Percentiles rank a stretch among this genome's conserved stretches.
Conservation (phyloP, 495 filamentous ascomycete genomes). For the Lineolata rhizophorae region DNA sequence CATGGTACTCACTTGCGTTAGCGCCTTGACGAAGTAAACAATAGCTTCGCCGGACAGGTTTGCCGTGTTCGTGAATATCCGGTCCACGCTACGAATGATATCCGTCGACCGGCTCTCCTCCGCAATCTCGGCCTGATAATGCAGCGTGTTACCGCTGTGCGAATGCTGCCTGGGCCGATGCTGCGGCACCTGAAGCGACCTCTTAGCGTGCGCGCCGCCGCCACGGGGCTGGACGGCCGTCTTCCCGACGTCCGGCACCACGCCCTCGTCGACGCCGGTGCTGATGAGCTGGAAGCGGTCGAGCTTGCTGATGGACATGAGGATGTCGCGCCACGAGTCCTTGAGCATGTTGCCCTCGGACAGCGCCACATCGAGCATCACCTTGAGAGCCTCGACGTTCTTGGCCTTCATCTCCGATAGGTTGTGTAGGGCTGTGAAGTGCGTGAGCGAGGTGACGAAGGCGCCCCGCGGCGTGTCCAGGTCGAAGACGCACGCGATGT, state of each 20-base stretch:
- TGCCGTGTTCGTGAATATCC: slow-evolving; percentile 89
- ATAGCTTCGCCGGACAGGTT: slow-evolving; percentile 88
- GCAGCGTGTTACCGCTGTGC: slow-evolving; percentile 34
- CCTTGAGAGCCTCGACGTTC: slow-evolving; percentile 85
- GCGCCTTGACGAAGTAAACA: slow-evolving; percentile 82
- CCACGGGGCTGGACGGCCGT: slow-evolving; percentile 37
- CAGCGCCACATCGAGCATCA: slow-evolving; percentile 72
- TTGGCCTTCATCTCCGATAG: slow-evolving; percentile 87
- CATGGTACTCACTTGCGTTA: slow-evolving; percentile 96
- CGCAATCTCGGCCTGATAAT: slow-evolving; percentile 68
- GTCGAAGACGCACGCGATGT: slow-evolving; percentile 83
- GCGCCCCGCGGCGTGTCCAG: slow-evolving; percentile 75
- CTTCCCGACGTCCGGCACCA: slow-evolving; percentile 80
- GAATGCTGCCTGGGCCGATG: slow-evolving; percentile 40
- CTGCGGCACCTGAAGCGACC: slow-evolving; percentile 40
- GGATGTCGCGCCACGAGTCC: slow-evolving; percentile 80
- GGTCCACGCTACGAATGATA: slow-evolving; percentile 77
- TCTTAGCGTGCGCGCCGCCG: slow-evolving; percentile 30
- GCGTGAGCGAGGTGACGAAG: slow-evolving; percentile 82
- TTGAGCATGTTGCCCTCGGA: slow-evolving; percentile 78
- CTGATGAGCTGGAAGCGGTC: slow-evolving; percentile 91
- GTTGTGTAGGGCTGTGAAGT: slow-evolving; percentile 89
- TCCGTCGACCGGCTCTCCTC: slow-evolving; percentile 82
- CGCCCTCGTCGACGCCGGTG: slow-evolving; percentile 77
- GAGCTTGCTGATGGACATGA: slow-evolving; percentile 89